Evolutionary conservation across 116 monocot species (phyloP), one percentile per base, ranked within the genome.

Genomic region (Zostera marina): DNA sequence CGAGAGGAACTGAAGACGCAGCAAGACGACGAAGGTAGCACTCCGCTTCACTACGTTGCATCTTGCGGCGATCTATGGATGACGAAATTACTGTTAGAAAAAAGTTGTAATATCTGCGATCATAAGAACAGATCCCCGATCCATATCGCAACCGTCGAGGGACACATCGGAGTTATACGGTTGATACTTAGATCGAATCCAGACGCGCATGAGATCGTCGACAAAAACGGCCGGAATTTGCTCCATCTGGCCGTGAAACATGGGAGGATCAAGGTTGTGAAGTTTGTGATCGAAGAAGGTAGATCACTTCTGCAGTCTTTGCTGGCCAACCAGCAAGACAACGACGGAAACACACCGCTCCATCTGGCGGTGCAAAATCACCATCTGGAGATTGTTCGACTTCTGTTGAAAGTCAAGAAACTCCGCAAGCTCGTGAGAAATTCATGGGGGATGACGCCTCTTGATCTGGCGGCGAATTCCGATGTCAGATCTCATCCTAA

Each of bases 1-100:
- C 21, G 38, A 24, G 54, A 25, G 6, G 59, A 65, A 19, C 16
- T 38, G 3, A 20, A 66, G 9, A 42, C 13, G 9, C 41, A 42
- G 14, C 0, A 16, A 32, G 15, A 12, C 0, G 80, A 80, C 57
- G 54, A 5, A 16, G 32, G 32, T 14, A 76, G 73, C 60, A 62
- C 70, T 42, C 70, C 81, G 16, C 63, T 81, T 21, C 81, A 81
- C 51, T 74, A 68, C 51, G 81, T 70, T 1, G 71, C 76, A 49
- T 66, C 77, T 0, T 16, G 7, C 24, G 77, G 73, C 2, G 52
- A 74, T 43, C 69, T 2, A 53, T n/a, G n/a, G n/a, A n/a, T n/a
- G n/a, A n/a, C n/a, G n/a, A n/a, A n/a, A n/a, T n/a, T n/a, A n/a
- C n/a, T n/a, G n/a, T n/a, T n/a, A n/a, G n/a, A n/a, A n/a, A n/a